Evolutionary conservation across 2,329 filamentous ascomycete species (phyloP).

Genomic region (Dactylellina haptotyla): DNA sequence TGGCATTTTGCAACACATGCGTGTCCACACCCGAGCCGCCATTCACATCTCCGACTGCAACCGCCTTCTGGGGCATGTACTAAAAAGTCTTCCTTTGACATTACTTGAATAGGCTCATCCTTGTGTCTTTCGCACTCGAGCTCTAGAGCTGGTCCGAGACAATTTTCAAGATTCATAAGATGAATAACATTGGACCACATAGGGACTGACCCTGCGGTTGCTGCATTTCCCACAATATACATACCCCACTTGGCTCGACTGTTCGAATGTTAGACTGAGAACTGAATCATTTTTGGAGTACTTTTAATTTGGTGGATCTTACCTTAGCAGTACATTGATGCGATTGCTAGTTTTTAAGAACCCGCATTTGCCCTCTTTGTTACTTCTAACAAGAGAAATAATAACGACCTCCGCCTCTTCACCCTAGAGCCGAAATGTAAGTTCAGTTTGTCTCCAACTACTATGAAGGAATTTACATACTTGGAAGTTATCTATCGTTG

Average conservation of each 20-base stretch:
- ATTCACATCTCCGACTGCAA: constrained; percentile 66
- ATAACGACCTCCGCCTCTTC: constrained; percentile 78
- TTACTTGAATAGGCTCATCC: constrained; percentile 66
- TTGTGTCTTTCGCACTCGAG: constrained; percentile 72
- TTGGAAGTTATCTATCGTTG: constrained; percentile 59
- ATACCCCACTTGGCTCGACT: constrained; percentile 75
- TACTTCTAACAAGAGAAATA: constrained; percentile 77
- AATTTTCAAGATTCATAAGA: constrained; percentile 64
- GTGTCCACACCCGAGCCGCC: constrained; percentile 56
- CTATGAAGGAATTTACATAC: constrained; percentile 62
- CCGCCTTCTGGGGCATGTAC: constrained; percentile 71
- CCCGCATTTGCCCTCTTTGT: constrained; percentile 68
- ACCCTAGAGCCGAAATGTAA: constrained; percentile 73
- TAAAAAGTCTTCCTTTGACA: constrained; percentile 69
- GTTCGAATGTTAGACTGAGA: constrained; percentile 71
- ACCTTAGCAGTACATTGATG: constrained; percentile 56
- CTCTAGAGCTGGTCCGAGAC: constrained; percentile 67
- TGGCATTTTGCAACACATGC: constrained; percentile 59
- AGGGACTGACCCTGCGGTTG: constrained; percentile 73
- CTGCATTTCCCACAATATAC: constrained; percentile 75
- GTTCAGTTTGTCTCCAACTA: not conserved
- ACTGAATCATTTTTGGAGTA: no score
- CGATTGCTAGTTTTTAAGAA: constrained; percentile 56
- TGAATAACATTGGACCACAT: constrained; percentile 58
- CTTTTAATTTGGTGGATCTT: constrained; percentile 17